Percentiles rank a stretch among this genome's conserved stretches.
Conservation (phyloP, 1,284 basidiomycete species). For the Somion occarium region DNA sequence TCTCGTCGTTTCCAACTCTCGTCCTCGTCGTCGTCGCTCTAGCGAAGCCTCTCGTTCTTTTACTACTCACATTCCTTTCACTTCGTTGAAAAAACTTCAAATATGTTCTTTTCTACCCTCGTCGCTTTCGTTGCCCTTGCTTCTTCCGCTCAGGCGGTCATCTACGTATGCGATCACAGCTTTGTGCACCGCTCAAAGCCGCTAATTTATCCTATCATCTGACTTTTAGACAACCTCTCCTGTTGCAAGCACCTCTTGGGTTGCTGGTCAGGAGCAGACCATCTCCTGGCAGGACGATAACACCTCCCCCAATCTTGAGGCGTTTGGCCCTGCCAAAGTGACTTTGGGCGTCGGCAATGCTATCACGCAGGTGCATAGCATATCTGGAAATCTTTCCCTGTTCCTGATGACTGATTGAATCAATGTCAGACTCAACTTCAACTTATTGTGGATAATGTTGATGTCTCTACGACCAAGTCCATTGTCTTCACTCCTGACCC, state of each 20-base stretch:
- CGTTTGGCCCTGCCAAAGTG: slow-evolving; percentile 58
- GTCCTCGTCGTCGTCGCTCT: slow-evolving; percentile 18
- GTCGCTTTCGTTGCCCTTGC: slow-evolving; percentile 52
- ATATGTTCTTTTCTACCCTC: slow-evolving; percentile 48
- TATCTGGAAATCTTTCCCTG: not conserved
- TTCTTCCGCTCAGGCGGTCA: slow-evolving; percentile 48
- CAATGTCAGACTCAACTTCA: slow-evolving; percentile 59
- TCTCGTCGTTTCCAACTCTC: slow-evolving; percentile 10
- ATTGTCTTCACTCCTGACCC: slow-evolving; percentile 58
- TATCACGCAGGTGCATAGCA: slow-evolving; percentile 47
- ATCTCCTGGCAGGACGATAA: slow-evolving; percentile 72
- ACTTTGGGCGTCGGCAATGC: slow-evolving; percentile 68
- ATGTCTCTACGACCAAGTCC: slow-evolving; percentile 53
- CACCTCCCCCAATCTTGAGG: slow-evolving; percentile 43
- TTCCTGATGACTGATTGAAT: not conserved
- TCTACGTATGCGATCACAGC: slow-evolving; percentile 46
- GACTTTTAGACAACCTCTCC: slow-evolving; percentile 54
- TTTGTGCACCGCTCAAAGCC: not conserved
- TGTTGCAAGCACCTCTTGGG: slow-evolving; percentile 43
- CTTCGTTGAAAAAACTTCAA: slow-evolving; percentile 19
- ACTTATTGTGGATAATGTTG: slow-evolving; percentile 45
- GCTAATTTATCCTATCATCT: not conserved
- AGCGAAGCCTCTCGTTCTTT: slow-evolving; percentile 33
- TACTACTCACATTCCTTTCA: slow-evolving; percentile 29
- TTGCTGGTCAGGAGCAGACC: slow-evolving; percentile 54